phyloP scores from a whole-genome alignment of 805 yeast genomes.

The Candida ipomoeae region DNA sequence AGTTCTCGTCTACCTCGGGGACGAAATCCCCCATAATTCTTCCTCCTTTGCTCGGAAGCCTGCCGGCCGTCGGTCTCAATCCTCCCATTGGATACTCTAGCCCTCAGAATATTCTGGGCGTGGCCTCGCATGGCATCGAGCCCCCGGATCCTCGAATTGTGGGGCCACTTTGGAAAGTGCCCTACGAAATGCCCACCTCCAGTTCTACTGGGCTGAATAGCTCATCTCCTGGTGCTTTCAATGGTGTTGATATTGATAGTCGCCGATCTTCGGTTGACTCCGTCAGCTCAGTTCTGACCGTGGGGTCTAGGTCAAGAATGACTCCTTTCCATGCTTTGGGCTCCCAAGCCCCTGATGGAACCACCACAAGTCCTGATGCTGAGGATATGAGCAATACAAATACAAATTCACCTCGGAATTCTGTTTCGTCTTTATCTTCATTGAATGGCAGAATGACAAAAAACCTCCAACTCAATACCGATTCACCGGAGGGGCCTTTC shows the following conservation, averaged over 20 bases:
- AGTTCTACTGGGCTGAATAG: conserved; percentile 14
- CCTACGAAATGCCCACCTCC: conserved; percentile 49
- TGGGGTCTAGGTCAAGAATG: conserved; percentile 28
- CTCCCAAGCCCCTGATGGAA: conserved; percentile 19
- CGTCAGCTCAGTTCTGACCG: conserved; percentile 43
- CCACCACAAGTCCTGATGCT: conserved; percentile 9
- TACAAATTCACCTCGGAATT: conserved; percentile 14
- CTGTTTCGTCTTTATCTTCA: conserved; percentile 17
- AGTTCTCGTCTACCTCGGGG: conserved; percentile 8
- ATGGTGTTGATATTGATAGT: conserved; percentile 14
- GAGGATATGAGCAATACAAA: conserved; percentile 18
- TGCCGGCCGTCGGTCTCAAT: conserved; percentile 4
- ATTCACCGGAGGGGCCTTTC: not conserved
- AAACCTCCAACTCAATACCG: not conserved
- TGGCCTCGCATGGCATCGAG: not conserved
- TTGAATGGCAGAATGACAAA: conserved; percentile 16
- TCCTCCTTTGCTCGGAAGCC: conserved; percentile 17
- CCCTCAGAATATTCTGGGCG: not conserved
- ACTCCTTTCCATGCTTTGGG: conserved; percentile 27
- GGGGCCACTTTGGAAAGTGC: conserved; percentile 58
- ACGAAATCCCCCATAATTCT: conserved; percentile 16
- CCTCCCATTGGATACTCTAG: not conserved
- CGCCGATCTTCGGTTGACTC: conserved; percentile 49
- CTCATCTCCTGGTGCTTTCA: conserved; percentile 13
- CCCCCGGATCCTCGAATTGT: conserved; percentile 28